phyloP scores from a whole-genome alignment of 2,329 filamentous ascomycete genomes.

The Monosporascus sp. region DNA sequence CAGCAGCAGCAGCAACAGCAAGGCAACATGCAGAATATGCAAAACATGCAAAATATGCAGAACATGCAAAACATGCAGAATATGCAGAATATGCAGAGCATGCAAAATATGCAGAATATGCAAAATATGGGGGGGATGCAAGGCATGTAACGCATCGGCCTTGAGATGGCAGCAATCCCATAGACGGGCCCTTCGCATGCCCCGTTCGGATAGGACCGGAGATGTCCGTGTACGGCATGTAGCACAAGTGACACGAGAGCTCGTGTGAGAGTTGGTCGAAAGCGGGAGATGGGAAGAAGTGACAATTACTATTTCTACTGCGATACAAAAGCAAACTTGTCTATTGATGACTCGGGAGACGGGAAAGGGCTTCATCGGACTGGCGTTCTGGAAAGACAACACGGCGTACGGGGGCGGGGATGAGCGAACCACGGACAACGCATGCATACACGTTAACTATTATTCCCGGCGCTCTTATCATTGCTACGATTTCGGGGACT shows the following conservation, averaged over 20 bases:
- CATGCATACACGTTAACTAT: not conserved
- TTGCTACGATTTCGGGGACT: not conserved
- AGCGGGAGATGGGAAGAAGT: too few species aligned
- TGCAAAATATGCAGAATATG: constrained; percentile 15
- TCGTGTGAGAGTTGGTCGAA: too few species aligned
- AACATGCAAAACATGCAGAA: constrained; percentile 42
- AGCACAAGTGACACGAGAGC: too few species aligned
- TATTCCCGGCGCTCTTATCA: not conserved
- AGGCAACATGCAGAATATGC: constrained; percentile 43
- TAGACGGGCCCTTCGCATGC: too few species aligned
- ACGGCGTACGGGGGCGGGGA: not conserved
- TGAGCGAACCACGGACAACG: not conserved
- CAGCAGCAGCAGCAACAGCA: constrained; percentile 37
- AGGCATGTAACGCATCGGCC: constrained; percentile 34
- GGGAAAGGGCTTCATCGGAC: not conserved
- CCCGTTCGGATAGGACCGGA: too few species aligned
- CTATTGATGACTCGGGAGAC: not conserved
- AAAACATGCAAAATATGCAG: constrained; percentile 13
- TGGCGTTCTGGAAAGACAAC: not conserved
- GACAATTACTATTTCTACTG: too few species aligned
- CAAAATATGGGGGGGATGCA: constrained; percentile 39
- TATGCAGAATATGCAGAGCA: constrained; percentile 42
- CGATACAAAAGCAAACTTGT: too few species aligned
- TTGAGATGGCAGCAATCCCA: not conserved
- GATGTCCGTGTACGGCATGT: too few species aligned